Conservation (phyloP, 257 asterid species). For the Catharanthus roseus region DNA sequence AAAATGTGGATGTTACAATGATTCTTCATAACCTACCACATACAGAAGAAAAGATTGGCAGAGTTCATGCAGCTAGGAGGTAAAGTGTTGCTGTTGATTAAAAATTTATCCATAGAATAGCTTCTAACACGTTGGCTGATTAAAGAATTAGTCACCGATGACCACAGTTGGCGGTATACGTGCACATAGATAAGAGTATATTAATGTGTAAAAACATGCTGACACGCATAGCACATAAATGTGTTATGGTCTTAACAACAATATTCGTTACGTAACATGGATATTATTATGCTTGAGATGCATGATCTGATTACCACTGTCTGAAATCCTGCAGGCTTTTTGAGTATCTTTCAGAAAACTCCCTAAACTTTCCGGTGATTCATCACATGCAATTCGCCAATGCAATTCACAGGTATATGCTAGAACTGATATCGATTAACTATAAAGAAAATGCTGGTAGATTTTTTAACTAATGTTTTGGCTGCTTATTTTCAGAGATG, state of each 20-base stretch:
- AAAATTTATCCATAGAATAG: not conserved
- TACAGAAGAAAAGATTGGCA: constrained; percentile 69
- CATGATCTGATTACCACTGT: constrained; percentile 8
- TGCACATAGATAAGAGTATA: too few relatives aligned
- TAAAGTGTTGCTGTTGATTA: constrained; percentile 22
- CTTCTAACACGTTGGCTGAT: not conserved
- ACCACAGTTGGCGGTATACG: not conserved
- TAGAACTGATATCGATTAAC: constrained; percentile 12
- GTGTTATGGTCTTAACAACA: not conserved
- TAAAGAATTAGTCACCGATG: not conserved
- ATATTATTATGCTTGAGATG: not conserved
- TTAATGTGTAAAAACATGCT: too few relatives aligned
- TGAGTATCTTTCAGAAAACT: constrained; percentile 77
- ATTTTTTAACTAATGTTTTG: constrained; percentile 15
- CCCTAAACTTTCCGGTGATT: constrained; percentile 79
- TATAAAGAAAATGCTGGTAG: constrained; percentile 6
- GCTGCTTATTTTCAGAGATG: constrained; percentile 53
- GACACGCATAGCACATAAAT: too few relatives aligned
- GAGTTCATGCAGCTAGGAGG: constrained; percentile 98
- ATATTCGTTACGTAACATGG: not conserved
- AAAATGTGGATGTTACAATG: constrained; percentile 64
- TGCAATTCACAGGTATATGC: constrained; percentile 66
- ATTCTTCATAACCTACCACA: constrained; percentile 78
- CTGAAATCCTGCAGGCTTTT: constrained; percentile 66
- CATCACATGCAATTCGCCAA: constrained; percentile 84